Base-by-base conservation (phyloP, 371 early-diverging fungal genomes). In the Umbelopsis sp. region DNA sequence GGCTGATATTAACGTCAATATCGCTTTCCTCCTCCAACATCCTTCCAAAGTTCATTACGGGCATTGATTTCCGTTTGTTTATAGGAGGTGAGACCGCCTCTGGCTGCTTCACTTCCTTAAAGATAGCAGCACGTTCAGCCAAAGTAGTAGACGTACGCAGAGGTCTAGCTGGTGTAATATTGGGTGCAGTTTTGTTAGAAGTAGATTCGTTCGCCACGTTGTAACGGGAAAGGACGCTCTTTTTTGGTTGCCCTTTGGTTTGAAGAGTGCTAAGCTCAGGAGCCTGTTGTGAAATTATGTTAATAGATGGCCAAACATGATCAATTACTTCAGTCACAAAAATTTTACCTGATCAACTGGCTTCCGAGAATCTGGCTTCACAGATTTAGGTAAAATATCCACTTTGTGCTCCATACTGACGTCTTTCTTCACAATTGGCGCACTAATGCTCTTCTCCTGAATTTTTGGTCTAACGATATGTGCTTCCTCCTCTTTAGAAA, bases 111-210 rank as follows among this genome's bases (percentile, higher is more conserved):
- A 35, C 18, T 57, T 29, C 18, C 8, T 35, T 32, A n/a, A 57
- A 57, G 3, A 57, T 57, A 35, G 57, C 57, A 11, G 57, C 57
- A 16, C 57, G 57, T 14, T 57, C 57, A 18, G 57, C 57, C 18
- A 57, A n/a, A 16, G 57, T 5, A 18, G 35, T 57, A 5, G n/a
- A 25, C 5, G 57, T 57, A 8, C 57, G 29, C 32, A 29, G 9
- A 6, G 57, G 57, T n/a, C 29, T 3, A 25, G 14, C 14, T 11
- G 57, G 37, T 35, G 16, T 29, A 7, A 32, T 3, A 7, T 32
- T 7, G 10, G 14, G 16, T 8, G 35, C 32, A 29, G 16, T 18
- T n/a, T 57, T 57, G 1, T 14, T 18, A 1, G 29, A 18, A 14
- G 14, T 4, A 11, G 29, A 18, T 35, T 57, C 57, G 1, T 11